These are phyloP conservation scores for Chlamydomonas schloesseri DNA, from an alignment of 139 green algal species.

Conservation along the genomic window DNA sequence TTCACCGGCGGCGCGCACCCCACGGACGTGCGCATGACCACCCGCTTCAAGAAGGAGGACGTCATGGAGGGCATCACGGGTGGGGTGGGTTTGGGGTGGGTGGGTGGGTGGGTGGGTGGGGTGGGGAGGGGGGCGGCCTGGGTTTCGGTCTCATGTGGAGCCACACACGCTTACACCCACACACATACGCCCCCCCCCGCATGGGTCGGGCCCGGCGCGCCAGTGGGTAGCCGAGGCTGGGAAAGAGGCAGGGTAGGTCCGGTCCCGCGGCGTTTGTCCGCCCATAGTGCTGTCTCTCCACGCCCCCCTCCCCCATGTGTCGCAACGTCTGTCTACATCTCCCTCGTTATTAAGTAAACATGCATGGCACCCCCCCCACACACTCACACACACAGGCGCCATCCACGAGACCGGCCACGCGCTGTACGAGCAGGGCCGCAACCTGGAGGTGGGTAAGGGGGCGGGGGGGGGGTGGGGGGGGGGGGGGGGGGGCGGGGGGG, in stretches of 20 bases:
- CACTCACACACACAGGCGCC: slow-evolving; percentile 59
- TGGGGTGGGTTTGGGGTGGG: background rate
- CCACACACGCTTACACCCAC: background rate
- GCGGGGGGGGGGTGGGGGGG: too few relatives aligned
- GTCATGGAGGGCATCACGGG: slow-evolving; percentile 83
- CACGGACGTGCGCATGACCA: slow-evolving; percentile 94
- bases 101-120: background rate
- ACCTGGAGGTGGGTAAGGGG: slow-evolving; percentile 46
- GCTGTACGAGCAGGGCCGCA: slow-evolving; percentile 94
- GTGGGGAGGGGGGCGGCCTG: background rate
- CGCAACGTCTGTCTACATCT: too few relatives aligned
- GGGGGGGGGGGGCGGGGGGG: slow-evolving; percentile 51
- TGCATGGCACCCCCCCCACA: too few relatives aligned
- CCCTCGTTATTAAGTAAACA: too few relatives aligned
- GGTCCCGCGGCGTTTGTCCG: too few relatives aligned
- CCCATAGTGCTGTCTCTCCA: too few relatives aligned
- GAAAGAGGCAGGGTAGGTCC: too few relatives aligned
- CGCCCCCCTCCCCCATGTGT: too few relatives aligned
- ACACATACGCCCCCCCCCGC: too few relatives aligned
- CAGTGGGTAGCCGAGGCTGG: too few relatives aligned
- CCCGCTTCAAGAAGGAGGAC: slow-evolving; percentile 87
- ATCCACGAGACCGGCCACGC: slow-evolving; percentile 87
- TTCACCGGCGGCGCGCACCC: slow-evolving; percentile 80
- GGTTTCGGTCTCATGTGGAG: too few relatives aligned
- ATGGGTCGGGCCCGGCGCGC: background rate